Percentiles rank a stretch among this genome's conserved stretches.
Evolutionary conservation across 495 filamentous ascomycete species (phyloP).

Genomic region (Penicillium odoratum): DNA sequence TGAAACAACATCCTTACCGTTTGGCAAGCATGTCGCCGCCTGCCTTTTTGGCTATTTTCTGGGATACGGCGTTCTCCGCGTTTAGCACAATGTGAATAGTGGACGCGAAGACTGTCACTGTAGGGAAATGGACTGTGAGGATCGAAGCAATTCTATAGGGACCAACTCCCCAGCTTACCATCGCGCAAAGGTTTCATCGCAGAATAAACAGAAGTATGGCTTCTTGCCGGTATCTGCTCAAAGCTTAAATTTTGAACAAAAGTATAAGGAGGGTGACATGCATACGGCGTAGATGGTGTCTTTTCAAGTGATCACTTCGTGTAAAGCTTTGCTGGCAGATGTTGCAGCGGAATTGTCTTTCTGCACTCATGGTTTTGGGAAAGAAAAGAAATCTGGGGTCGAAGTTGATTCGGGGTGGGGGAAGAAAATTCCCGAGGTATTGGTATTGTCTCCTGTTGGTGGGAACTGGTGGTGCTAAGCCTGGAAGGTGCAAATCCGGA

Average conservation of each 20-base stretch:
- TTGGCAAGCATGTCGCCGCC: conserved; percentile 49
- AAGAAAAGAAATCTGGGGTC: conserved; percentile 38
- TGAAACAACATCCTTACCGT: conserved; percentile 27
- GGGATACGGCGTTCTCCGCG: conserved; percentile 45
- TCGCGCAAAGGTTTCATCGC: conserved; percentile 44
- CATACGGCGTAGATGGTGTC: conserved; percentile 50
- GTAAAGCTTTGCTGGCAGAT: conserved; percentile 50
- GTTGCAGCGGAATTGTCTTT: conserved; percentile 48
- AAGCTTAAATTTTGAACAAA: conserved; percentile 17
- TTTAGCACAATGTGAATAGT: conserved; percentile 43
- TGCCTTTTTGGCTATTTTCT: conserved; percentile 46
- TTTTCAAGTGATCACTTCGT: conserved; percentile 50
- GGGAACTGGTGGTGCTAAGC: too few species aligned
- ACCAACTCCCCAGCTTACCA: conserved; percentile 29
- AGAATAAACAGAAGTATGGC: conserved; percentile 48
- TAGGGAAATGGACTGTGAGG: not conserved
- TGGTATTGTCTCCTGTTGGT: too few species aligned
- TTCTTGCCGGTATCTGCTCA: conserved; percentile 46
- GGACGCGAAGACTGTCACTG: conserved; percentile 49
- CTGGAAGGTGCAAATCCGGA: too few species aligned
- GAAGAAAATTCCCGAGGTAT: too few species aligned
- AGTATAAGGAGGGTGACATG: conserved; percentile 15
- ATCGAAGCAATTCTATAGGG: too few species aligned
- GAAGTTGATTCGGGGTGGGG: too few species aligned
- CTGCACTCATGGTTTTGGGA: conserved; percentile 43